Conservation (phyloP, 495 filamentous ascomycete genomes). For the Acidiella bohemica region DNA sequence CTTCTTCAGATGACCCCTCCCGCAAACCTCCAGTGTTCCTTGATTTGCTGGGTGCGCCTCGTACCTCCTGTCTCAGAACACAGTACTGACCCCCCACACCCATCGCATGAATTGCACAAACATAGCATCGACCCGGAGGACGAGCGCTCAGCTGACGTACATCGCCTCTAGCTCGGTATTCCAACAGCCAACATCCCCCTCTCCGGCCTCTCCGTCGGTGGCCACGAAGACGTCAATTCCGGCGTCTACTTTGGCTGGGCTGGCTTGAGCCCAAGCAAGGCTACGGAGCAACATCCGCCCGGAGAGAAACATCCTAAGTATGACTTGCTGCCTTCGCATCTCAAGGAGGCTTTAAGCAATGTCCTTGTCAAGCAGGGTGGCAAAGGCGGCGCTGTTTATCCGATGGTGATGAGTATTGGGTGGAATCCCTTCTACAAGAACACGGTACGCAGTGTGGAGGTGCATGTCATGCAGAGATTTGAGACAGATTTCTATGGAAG, state of each 20-base stretch:
- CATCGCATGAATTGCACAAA: too few relatives aligned
- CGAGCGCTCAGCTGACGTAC: slow-evolving; percentile 12
- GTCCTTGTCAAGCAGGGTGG: not conserved
- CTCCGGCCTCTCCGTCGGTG: slow-evolving; percentile 50
- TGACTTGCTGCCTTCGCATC: not conserved
- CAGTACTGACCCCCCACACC: too few relatives aligned
- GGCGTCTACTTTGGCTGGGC: slow-evolving; percentile 93
- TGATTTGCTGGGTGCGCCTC: too few relatives aligned
- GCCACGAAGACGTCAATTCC: slow-evolving; percentile 52
- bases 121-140: too few relatives aligned
- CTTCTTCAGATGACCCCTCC: too few relatives aligned
- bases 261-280: slow-evolving; percentile 33
- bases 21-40: too few relatives aligned
- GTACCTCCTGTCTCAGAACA: not conserved
- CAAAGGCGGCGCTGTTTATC: slow-evolving; percentile 39
- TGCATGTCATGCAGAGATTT: slow-evolving; percentile 73
- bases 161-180: slow-evolving; percentile 56
- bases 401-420: slow-evolving; percentile 90
- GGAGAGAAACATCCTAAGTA: not conserved
- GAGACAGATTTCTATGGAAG: slow-evolving; percentile 69
- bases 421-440: slow-evolving; percentile 95
- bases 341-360: not conserved
- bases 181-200: slow-evolving; percentile 94
- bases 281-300: slow-evolving; percentile 11
- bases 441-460: slow-evolving; percentile 67